phyloP scores from a whole-genome alignment of 768 basidiomycete species.

The Boletellus emodensis region DNA sequence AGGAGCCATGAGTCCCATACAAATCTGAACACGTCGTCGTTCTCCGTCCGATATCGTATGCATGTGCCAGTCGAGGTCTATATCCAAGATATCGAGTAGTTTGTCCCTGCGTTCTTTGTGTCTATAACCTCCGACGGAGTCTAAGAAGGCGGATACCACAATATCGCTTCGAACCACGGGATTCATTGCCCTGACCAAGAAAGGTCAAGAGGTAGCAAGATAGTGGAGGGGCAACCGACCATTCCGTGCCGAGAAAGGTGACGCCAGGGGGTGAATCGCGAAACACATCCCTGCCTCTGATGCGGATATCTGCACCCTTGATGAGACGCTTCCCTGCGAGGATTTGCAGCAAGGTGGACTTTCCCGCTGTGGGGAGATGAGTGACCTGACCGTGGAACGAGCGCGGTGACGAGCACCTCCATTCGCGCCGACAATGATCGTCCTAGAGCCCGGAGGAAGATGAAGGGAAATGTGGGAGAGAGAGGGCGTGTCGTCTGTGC shows the following conservation, averaged over 20 bases:
- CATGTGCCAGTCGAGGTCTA: constrained; percentile 97
- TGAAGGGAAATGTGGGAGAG: constrained; percentile 61
- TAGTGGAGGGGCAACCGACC: constrained; percentile 44
- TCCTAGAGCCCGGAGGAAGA: constrained; percentile 73
- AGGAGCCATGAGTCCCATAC: constrained; percentile 91
- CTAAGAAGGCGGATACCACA: constrained; percentile 88
- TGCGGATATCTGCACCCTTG: constrained; percentile 55
- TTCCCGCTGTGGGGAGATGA: constrained; percentile 57
- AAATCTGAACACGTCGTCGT: constrained; percentile 87
- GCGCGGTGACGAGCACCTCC: constrained; percentile 57
- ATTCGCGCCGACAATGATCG: constrained; percentile 88
- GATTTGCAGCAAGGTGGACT: constrained; percentile 93
- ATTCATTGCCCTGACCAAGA: constrained; percentile 79
- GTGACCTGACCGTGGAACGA: background rate
- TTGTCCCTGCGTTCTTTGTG: constrained; percentile 84
- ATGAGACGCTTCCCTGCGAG: constrained; percentile 89
- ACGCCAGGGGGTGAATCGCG: constrained; percentile 78
- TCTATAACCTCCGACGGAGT: constrained; percentile 94
- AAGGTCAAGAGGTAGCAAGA: background rate
- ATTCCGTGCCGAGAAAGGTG: constrained; percentile 91
- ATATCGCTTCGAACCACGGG: constrained; percentile 94
- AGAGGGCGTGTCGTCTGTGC: constrained; percentile 40
- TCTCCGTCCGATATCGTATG: constrained; percentile 96
- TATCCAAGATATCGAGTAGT: constrained; percentile 87
- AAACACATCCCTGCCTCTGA: constrained; percentile 86